phyloP scores from a whole-genome alignment of 179 eudicot genomes.

The Amaranthus tricolor region DNA sequence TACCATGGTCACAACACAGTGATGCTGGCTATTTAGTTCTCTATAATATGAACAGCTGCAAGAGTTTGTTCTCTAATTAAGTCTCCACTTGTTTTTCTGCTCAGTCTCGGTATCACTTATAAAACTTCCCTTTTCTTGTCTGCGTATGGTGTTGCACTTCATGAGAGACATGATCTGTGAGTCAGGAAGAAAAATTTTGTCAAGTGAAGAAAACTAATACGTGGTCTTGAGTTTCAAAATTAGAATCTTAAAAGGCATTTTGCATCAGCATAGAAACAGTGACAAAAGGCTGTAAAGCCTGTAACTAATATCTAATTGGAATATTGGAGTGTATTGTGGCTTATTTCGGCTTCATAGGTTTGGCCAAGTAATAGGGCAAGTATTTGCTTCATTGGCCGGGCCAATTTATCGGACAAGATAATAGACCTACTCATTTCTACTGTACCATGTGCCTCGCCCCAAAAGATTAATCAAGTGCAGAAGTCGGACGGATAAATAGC shows the following conservation, averaged over 20 bases:
- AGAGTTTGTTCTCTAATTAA: not conserved
- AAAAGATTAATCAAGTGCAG: too few species aligned
- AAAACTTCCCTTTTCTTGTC: not conserved
- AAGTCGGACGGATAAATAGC: too few species aligned
- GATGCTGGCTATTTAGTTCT: not conserved
- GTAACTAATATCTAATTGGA: not conserved
- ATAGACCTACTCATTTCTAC: not conserved
- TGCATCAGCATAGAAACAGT: not conserved
- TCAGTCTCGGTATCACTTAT: not conserved
- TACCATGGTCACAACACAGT: too few species aligned
- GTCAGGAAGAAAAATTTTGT: not conserved
- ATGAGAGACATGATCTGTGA: not conserved
- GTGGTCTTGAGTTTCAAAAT: not conserved
- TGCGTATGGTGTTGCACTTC: not conserved
- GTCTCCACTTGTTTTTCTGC: not conserved
- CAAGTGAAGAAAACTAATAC: not conserved
- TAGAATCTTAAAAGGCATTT: not conserved
- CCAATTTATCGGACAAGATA: not conserved
- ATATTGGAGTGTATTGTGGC: not conserved
- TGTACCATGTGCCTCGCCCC: not conserved
- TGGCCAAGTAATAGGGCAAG: too few species aligned
- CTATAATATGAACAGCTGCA: not conserved
- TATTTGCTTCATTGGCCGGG: too few species aligned
- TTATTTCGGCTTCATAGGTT: too few species aligned
- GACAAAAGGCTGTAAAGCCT: not conserved